Conservation (phyloP, 306 rosid species). For the Cyclanthera cordifolia region DNA sequence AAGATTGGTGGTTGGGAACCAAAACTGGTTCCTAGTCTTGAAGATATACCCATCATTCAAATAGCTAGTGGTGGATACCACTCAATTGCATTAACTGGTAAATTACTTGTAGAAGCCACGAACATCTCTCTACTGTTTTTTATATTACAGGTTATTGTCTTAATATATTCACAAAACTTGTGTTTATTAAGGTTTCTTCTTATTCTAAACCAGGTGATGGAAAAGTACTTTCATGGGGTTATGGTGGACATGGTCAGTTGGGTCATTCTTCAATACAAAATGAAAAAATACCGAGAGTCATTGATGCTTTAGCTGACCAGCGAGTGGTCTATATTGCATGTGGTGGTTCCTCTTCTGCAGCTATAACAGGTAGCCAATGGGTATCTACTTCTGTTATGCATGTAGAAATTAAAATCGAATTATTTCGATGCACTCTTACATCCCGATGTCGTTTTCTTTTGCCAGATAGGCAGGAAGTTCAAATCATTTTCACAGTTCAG, state of each 20-base stretch:
- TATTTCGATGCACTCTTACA: not conserved
- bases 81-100: conserved; percentile 89
- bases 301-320: conserved; percentile 53
- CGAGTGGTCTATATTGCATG: conserved; percentile 52
- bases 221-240: conserved; percentile 90
- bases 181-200: not conserved
- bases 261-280: conserved; percentile 62
- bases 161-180: not conserved
- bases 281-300: conserved; percentile 50
- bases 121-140: conserved; percentile 11
- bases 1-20: conserved; percentile 86
- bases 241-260: conserved; percentile 90
- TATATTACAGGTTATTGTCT: not conserved
- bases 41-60: conserved; percentile 48
- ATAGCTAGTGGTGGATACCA: conserved; percentile 90
- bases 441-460: not conserved
- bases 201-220: conserved; percentile 52
- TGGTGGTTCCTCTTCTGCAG: conserved; percentile 85
- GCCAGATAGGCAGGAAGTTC: not conserved
- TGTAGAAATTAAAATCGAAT: not conserved
- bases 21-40: conserved; percentile 59
- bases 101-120: not conserved
- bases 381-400: conserved; percentile 5
- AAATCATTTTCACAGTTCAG: not conserved
- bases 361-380: conserved; percentile 48